Base-by-base conservation (phyloP, 83 land plant species). In the Picea mariana region DNA sequence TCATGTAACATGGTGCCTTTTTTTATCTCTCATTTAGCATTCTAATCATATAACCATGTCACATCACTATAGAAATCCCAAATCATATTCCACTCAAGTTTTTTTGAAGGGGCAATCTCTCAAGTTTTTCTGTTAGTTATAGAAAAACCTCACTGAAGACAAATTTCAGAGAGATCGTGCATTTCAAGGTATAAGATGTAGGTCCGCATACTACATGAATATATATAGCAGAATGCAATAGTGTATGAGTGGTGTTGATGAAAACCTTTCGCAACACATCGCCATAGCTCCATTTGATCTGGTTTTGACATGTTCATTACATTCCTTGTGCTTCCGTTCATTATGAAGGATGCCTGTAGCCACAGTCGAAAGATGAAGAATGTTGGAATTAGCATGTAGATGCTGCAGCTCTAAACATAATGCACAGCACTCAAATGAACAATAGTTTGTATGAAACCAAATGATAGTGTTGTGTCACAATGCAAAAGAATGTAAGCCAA, bases 231-330 rank as follows among this genome's bases (percentile, higher is more conserved):
- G 17, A 75, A 52, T 34, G 40, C n/a, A 34, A 21, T 9, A 21
- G 18, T 6, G 4, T 52, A 21, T 49, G 18, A 75, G 78, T 75
- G 55, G 21, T 6, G 61, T 4, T 59, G 24, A 11, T 75, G 60
- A 58, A 42, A 82, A 96, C 99, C 94, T 85, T 93, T 93, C 42
- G 86, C 82, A 18, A 91, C 85, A 75, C 92, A 89, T 44, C 72
- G 82, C 99, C 97, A 96, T 58, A 96, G 88, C 78, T 96, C 96
- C 81, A 73, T 55, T 47, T 93, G 97, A 85, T 96, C 99, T 80
- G 89, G 73, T 65, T 95, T 96, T 26, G 99, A 91, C 95, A 96
- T 91, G 86, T 90, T 91, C 99, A 96, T 93, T 26, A 95, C 87
- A 85, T 84, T 90, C 84, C 93, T 96, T 83, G 90, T 90, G 88